Conservation (phyloP, 2,329 filamentous ascomycete species). For the Alternaria sp. region DNA sequence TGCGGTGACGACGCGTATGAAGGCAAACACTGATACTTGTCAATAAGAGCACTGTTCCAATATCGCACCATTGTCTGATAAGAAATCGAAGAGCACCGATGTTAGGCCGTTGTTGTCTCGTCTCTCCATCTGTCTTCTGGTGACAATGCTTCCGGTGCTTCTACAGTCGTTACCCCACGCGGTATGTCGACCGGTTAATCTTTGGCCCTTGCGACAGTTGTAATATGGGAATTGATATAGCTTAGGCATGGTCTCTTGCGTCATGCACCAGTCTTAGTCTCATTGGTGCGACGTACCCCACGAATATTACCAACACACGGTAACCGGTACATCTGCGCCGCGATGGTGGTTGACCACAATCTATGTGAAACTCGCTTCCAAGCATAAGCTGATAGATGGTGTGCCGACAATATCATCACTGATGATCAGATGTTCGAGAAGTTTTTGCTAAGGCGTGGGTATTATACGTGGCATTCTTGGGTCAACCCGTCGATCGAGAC, state of each 20-base stretch:
- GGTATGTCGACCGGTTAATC: conserved; percentile 1
- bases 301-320: neutral
- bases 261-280: neutral
- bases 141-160: neutral
- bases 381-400: conserved; percentile 1
- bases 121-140: neutral
- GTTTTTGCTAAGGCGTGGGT: neutral
- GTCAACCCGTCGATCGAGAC: neutral
- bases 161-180: neutral
- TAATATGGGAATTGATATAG: neutral
- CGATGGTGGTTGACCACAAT: conserved; percentile 2
- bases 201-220: neutral
- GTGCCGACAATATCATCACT: conserved; percentile 14
- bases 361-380: conserved; percentile 18
- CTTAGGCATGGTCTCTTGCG: neutral
- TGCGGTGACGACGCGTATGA: neutral
- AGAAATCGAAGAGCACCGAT: neutral
- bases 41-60: neutral
- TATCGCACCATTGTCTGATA: neutral
- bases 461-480: neutral
- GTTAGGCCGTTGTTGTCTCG: neutral
- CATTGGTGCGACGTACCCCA: conserved; percentile 1
- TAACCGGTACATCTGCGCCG: conserved; percentile 4
- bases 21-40: neutral
- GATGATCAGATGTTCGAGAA: conserved; percentile 9